Conservation (phyloP, 23 red algal genomes). For the Gracilariopsis chorda region DNA sequence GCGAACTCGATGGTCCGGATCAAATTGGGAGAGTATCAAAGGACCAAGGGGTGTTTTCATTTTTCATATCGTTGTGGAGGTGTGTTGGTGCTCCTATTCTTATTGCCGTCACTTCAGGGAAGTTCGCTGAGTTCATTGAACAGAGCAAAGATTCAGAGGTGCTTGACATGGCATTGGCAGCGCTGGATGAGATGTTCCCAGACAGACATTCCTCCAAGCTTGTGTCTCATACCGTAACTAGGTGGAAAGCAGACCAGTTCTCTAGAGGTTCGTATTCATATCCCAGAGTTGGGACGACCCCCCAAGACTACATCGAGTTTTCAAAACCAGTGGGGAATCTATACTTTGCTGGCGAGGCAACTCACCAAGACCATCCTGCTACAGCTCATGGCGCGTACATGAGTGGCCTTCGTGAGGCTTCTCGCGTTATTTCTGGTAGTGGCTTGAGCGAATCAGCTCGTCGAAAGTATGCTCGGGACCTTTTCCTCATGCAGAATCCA, state of each 20-base stretch:
- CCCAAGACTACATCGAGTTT: conserved; percentile 68
- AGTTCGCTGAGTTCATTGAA: conserved; percentile 75
- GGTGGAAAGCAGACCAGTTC: conserved; percentile 75
- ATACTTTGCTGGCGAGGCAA: conserved; percentile 88
- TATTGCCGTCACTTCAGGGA: conserved; percentile 63
- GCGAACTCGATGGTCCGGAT: conserved; percentile 25
- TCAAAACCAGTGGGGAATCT: conserved; percentile 65
- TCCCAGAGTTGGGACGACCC: conserved; percentile 60
- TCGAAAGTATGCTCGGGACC: conserved; percentile 26
- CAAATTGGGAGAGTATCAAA: conserved; percentile 42
- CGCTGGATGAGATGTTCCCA: conserved; percentile 64
- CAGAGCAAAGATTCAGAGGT: conserved; percentile 42
- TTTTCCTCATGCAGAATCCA: conserved; percentile 40
- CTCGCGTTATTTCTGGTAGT: conserved; percentile 42
- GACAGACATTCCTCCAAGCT: background rate
- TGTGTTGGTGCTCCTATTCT: conserved; percentile 72
- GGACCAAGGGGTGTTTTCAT: conserved; percentile 75
- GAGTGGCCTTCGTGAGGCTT: conserved; percentile 77
- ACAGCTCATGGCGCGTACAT: conserved; percentile 90
- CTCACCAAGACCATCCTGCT: conserved; percentile 73
- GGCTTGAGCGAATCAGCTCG: background rate
- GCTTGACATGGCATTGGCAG: conserved; percentile 53
- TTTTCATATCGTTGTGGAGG: conserved; percentile 72
- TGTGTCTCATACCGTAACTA: conserved; percentile 70
- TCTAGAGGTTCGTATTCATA: conserved; percentile 91